Evolutionary conservation across 2,329 filamentous ascomycete species (phyloP).

Genomic region (Drechslerella coelobrocha): DNA sequence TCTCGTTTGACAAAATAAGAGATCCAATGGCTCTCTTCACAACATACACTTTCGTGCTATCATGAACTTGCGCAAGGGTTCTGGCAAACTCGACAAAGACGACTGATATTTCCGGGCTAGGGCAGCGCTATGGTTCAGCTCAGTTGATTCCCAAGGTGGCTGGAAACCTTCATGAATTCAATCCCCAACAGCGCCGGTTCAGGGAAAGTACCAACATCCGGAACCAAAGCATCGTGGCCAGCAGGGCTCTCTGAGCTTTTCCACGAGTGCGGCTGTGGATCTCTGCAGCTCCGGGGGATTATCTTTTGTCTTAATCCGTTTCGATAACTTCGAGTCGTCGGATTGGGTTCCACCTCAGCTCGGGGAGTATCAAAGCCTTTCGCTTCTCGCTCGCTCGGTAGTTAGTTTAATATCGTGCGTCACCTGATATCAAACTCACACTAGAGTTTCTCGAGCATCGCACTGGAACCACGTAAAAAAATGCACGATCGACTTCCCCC

Average conservation of each 20-base stretch:
- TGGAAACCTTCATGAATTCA: slow-evolving; percentile 5
- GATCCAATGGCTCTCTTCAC: not conserved
- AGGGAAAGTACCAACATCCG: slow-evolving; percentile 37
- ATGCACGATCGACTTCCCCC: not conserved
- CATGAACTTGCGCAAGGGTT: too few relatives aligned
- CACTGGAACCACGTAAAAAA: slow-evolving; percentile 1
- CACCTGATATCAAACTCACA: slow-evolving; percentile 23
- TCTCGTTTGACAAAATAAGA: not conserved
- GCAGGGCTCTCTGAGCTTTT: slow-evolving; percentile 30
- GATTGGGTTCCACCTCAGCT: slow-evolving; percentile 11
- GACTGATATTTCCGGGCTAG: too few relatives aligned
- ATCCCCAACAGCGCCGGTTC: slow-evolving; percentile 43
- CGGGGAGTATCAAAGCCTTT: slow-evolving; percentile 25
- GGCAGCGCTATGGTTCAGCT: too few relatives aligned
- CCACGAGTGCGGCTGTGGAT: slow-evolving; percentile 38
- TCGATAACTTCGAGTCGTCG: too few relatives aligned
- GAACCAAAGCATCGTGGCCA: slow-evolving; percentile 23
- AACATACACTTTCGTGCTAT: too few relatives aligned
- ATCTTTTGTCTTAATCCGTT: slow-evolving; percentile 2
- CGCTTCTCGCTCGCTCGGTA: not conserved
- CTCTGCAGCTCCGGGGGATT: slow-evolving; percentile 6
- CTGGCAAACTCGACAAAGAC: too few relatives aligned
- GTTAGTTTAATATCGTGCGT: slow-evolving; percentile 1
- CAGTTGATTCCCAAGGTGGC: slow-evolving; percentile 14
- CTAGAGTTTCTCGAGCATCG: slow-evolving; percentile 8